Percentiles rank a stretch among this genome's conserved stretches.
These are phyloP conservation scores for Aspergillus indologenus DNA, from an alignment of 495 filamentous ascomycete genomes.

Conservation along the genomic window DNA sequence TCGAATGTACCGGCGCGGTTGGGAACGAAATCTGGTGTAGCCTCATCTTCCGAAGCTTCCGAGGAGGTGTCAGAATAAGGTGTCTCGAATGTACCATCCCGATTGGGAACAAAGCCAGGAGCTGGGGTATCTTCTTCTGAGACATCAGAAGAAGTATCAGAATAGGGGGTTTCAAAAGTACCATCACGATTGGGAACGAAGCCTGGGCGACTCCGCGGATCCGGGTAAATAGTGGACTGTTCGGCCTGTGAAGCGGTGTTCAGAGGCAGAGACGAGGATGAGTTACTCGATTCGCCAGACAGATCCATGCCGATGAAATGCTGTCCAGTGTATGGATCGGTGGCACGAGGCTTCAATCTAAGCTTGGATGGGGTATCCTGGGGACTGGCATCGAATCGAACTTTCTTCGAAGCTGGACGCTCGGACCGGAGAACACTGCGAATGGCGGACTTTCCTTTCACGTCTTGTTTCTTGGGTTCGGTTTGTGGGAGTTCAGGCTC, in stretches of 20 bases:
- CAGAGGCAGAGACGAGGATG: constrained; percentile 15
- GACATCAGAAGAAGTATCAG: constrained; percentile 24
- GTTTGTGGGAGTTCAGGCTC: constrained; percentile 12
- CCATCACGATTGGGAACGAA: constrained; percentile 29
- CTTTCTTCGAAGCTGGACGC: constrained; percentile 24
- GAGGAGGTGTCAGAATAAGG: constrained; percentile 27
- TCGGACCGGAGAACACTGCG: constrained; percentile 22
- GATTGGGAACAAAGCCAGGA: constrained; percentile 25
- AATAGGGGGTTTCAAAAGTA: constrained; percentile 25
- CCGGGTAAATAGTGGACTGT: constrained; percentile 1
- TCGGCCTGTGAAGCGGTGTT: constrained; percentile 9
- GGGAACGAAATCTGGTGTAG: constrained; percentile 21
- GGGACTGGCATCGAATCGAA: constrained; percentile 30
- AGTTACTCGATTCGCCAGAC: neutral
- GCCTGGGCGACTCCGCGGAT: constrained; percentile 16
- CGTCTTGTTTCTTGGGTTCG: constrained; percentile 9
- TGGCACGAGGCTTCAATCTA: constrained; percentile 20
- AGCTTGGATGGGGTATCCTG: constrained; percentile 29
- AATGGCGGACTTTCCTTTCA: constrained; percentile 13
- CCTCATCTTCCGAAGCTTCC: constrained; percentile 17
- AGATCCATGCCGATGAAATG: constrained; percentile 24
- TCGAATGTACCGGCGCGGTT: constrained; percentile 28
- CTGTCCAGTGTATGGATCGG: constrained; percentile 23
- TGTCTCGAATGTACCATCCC: constrained; percentile 22
- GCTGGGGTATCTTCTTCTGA: constrained; percentile 6